Evolutionary conservation across 2,329 filamentous ascomycete genomes (phyloP).

Genomic region (Cercospora brassicicola): DNA sequence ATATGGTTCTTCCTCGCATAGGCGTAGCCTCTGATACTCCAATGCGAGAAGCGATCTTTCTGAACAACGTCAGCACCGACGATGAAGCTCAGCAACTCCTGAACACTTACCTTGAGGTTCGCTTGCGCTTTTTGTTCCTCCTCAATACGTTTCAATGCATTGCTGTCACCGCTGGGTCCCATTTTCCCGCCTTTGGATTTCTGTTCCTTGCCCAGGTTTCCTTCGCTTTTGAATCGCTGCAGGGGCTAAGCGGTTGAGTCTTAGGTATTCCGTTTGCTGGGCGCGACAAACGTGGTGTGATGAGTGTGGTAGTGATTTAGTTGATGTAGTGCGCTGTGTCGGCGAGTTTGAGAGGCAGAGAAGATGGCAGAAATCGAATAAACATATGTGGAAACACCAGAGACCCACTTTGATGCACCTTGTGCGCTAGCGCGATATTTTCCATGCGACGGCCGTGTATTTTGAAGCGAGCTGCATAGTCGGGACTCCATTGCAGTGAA

Average conservation of each 20-base stretch:
- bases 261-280: background rate
- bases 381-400: background rate
- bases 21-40: background rate
- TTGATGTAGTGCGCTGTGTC: background rate
- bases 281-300: background rate
- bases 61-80: background rate
- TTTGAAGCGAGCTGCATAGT: background rate
- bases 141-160: background rate
- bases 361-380: background rate
- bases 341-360: background rate
- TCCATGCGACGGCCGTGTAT: background rate
- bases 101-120: background rate
- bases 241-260: too few species aligned
- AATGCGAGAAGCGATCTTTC: background rate
- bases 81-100: background rate
- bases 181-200: background rate
- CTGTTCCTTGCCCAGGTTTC: background rate
- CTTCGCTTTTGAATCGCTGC: background rate
- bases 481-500: background rate
- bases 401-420: background rate
- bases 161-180: background rate
- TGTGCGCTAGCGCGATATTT: background rate
- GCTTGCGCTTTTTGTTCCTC: background rate
- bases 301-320: background rate
- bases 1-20: background rate